A percentile compares a stretch with the other conserved stretches of the same genome.
Evolutionary conservation across 352 stramenopile genomes (phyloP).

Genomic region (Bremia lactucae): DNA sequence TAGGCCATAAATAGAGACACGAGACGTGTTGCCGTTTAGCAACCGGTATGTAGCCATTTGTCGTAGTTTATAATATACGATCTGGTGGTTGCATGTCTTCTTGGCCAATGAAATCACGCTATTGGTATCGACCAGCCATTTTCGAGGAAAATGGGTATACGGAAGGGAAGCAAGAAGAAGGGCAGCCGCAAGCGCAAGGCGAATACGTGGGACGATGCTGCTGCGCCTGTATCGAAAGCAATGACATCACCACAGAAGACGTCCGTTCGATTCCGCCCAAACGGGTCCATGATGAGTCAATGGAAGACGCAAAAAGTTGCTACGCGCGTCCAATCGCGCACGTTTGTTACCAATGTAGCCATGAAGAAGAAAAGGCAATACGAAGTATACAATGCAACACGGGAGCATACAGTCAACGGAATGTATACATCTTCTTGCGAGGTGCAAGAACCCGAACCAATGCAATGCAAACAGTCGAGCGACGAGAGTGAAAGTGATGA

Average conservation of each 20-base stretch:
- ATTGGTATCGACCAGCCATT: conserved; percentile 21
- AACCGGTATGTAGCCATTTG: too few species aligned
- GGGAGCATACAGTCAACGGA: conserved; percentile 24
- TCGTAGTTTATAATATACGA: not conserved
- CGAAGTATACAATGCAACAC: conserved; percentile 26
- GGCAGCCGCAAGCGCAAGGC: conserved; percentile 34
- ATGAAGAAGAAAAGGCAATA: conserved; percentile 42
- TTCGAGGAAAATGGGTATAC: conserved; percentile 17
- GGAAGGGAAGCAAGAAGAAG: conserved; percentile 36
- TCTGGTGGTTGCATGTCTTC: conserved; percentile 11
- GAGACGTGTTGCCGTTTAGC: too few species aligned
- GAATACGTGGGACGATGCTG: conserved; percentile 41
- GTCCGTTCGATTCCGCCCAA: conserved; percentile 8
- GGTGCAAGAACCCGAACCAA: conserved; percentile 3
- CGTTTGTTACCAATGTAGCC: conserved; percentile 33
- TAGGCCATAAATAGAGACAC: too few species aligned
- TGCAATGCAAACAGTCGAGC: conserved; percentile 1
- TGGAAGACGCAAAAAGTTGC: conserved; percentile 62
- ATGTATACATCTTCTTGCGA: conserved; percentile 27
- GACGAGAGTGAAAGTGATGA: conserved; percentile 12
- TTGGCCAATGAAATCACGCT: conserved; percentile 7
- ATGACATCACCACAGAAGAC: too few species aligned
- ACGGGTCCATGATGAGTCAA: conserved; percentile 60
- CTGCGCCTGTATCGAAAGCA: too few species aligned
- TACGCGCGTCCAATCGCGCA: conserved; percentile 27